These are phyloP conservation scores for Xylaria sp. DNA, from an alignment of 2,329 filamentous ascomycete species.

Conservation along the genomic window DNA sequence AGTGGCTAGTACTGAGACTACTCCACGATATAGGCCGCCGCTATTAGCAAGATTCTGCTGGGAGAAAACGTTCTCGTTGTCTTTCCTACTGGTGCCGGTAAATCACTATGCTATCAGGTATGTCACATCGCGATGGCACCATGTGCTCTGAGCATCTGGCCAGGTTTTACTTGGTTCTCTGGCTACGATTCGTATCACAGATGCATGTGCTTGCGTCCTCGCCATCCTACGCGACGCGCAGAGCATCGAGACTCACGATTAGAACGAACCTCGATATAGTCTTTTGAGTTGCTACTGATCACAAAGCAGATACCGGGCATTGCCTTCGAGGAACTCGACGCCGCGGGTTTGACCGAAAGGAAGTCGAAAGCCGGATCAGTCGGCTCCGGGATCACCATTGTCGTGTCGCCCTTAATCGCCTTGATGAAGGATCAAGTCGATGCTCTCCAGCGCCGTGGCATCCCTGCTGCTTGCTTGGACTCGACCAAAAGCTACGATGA, in stretches of 20 bases:
- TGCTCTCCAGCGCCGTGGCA: conserved; percentile 59
- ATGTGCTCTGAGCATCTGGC: no score
- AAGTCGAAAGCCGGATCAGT: conserved; percentile 16
- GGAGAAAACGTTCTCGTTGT: conserved; percentile 57
- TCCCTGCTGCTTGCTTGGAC: conserved; percentile 66
- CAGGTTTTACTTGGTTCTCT: no score
- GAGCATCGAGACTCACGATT: neutral
- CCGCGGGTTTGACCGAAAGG: conserved; percentile 28
- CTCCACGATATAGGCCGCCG: conserved; percentile 46
- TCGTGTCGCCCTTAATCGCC: conserved; percentile 67
- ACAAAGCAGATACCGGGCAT: conserved; percentile 57
- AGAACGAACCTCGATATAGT: neutral
- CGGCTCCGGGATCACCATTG: conserved; percentile 63
- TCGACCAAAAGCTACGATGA: conserved; percentile 65
- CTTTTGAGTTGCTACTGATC: neutral
- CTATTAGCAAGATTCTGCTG: conserved; percentile 53
- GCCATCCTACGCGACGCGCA: neutral
- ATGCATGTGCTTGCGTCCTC: neutral
- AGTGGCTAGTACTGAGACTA: conserved; percentile 7
- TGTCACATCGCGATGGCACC: neutral
- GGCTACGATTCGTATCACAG: neutral
- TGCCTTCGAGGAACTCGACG: conserved; percentile 59
- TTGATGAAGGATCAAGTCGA: conserved; percentile 72
- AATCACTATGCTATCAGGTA: conserved; percentile 62
- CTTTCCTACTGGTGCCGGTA: conserved; percentile 62